phyloP scores from a whole-genome alignment of 2,329 filamentous ascomycete species.

The Ascomycota sp. region DNA sequence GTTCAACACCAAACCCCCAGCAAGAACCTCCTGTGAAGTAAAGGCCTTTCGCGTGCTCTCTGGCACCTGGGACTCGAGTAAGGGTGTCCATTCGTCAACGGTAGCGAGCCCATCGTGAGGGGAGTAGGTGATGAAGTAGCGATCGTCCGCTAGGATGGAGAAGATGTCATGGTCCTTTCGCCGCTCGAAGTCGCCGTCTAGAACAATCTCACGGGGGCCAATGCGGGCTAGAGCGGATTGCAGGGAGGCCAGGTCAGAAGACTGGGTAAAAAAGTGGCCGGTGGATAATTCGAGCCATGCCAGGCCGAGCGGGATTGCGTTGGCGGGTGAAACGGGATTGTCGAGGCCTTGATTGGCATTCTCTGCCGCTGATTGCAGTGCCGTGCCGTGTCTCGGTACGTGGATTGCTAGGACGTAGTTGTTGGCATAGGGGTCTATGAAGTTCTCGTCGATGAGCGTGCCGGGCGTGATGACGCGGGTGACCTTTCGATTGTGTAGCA shows the following conservation, averaged over 20 bases:
- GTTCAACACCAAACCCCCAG: slow-evolving; percentile 59
- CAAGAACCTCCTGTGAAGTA: slow-evolving; percentile 43
- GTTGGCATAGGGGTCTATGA: slow-evolving; percentile 82
- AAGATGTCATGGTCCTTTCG: slow-evolving; percentile 39
- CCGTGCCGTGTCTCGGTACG: slow-evolving; percentile 10
- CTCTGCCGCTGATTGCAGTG: neutral
- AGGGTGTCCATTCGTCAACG: slow-evolving; percentile 45
- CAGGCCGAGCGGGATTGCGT: slow-evolving; percentile 36
- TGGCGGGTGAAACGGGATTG: slow-evolving; percentile 2
- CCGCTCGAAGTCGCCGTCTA: slow-evolving; percentile 40
- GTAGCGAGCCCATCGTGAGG: slow-evolving; percentile 20
- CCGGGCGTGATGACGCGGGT: slow-evolving; percentile 79
- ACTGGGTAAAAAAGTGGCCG: slow-evolving; percentile 77
- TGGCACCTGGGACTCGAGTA: slow-evolving; percentile 54
- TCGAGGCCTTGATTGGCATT: neutral
- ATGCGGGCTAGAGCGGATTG: slow-evolving; percentile 68
- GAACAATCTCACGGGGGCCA: slow-evolving; percentile 61
- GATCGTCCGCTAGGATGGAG: slow-evolving; percentile 49
- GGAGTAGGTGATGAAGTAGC: slow-evolving; percentile 54
- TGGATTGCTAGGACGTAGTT: slow-evolving; percentile 79
- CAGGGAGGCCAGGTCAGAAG: slow-evolving; percentile 44
- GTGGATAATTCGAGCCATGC: slow-evolving; percentile 93
- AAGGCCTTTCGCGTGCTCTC: slow-evolving; percentile 32
- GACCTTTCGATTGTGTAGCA: slow-evolving; percentile 68
- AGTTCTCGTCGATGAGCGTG: slow-evolving; percentile 90